Evolutionary conservation across 345 rosid species (phyloP), one percentile per base, ranked within the genome.

Genomic region (Microthlaspi erraticum): DNA sequence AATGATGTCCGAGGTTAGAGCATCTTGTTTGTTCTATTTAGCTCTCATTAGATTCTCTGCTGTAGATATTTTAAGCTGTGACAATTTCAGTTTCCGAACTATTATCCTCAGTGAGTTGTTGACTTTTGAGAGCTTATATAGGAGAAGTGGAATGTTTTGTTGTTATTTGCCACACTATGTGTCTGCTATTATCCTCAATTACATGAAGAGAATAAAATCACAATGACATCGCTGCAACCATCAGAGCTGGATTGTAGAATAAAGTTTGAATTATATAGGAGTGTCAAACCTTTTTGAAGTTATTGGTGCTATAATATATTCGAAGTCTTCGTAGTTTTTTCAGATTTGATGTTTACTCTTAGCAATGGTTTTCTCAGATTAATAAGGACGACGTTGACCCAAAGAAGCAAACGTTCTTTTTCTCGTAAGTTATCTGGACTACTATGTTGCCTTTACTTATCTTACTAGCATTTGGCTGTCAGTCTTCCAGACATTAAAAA

Each of bases 321-420:
- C 8, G 17, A 43, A 3, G 54, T 42, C 60, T 36, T 68, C 11
- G 5, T 56, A 39, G 48, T 48, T 63, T 23, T n/a, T 23, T 48
- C 36, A 18, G 16, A 10, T 14, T 52, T 60, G 43, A 60, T 52
- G 61, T 50, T 41, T 46, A 69, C 5, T 20, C 49, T 2, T 54
- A 20, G 46, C 50, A 63, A n/a, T 34, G 63, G 60, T 68, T 32
- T 45, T 32, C 74, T 72, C 85, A 92, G 99, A 76, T 83, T 61
- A 81, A 86, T 80, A 87, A 91, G 12, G 90, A 85, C 41, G 89
- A 85, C 48, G 73, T 82, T 78, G 97, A 95, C 85, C 99, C 99
- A 31, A 90, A 87, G 81, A 96, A 87, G 46, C 96, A 95, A 78
- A 88, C 97, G 4, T 88, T 95, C 82, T 83, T 71, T 83, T 88